phyloP scores from a whole-genome alignment of 179 eudicot genomes.

The Beta macrorhiza region DNA sequence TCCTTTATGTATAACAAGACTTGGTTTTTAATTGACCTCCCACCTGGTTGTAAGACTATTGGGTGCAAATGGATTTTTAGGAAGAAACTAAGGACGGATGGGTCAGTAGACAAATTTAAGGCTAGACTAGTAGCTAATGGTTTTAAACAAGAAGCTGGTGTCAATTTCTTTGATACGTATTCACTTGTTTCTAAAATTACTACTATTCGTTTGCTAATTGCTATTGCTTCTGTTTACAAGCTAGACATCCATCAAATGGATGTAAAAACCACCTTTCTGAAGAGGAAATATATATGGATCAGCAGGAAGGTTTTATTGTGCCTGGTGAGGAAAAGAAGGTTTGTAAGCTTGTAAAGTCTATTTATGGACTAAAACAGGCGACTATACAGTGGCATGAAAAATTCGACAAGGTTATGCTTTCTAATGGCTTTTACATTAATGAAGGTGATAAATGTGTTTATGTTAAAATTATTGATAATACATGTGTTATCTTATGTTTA shows the following conservation, averaged over 20 bases:
- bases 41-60: background rate
- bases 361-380: background rate
- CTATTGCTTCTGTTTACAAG: background rate
- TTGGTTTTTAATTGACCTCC: slow-evolving; percentile 1
- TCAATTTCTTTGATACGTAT: too few species aligned
- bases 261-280: background rate
- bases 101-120: background rate
- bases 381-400: background rate
- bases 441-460: background rate
- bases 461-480: background rate
- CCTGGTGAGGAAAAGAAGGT: background rate
- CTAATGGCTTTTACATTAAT: background rate
- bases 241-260: background rate
- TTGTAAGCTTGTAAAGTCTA: background rate
- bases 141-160: too few species aligned
- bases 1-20: background rate
- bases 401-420: background rate
- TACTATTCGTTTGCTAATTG: too few species aligned
- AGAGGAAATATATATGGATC: too few species aligned
- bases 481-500: too few species aligned
- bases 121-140: background rate
- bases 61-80: background rate
- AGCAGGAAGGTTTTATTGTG: background rate
- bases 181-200: too few species aligned
- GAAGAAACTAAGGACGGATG: background rate